Conservation (phyloP, 73 alveolate species). For the Paramecium sonneborni region DNA sequence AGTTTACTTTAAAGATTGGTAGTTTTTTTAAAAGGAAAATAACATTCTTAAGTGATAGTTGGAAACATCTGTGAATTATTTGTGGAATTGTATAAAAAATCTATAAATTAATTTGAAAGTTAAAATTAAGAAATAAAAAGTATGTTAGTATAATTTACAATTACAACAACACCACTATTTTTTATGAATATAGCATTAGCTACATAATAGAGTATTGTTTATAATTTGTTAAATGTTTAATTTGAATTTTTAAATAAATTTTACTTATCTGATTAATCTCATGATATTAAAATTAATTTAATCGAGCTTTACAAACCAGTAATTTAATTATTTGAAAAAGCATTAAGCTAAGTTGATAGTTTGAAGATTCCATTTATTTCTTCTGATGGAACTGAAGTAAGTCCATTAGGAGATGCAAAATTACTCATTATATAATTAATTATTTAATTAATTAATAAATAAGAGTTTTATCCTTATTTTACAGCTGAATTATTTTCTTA, state of each 20-base stretch:
- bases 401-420: not conserved
- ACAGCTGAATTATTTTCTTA: not conserved
- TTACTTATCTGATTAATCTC: not conserved
- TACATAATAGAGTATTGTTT: not conserved
- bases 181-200: not conserved
- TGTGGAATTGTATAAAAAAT: not conserved
- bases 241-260: not conserved
- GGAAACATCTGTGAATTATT: conserved; percentile 4
- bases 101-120: not conserved
- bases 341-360: not conserved
- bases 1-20: not conserved
- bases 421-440: not conserved
- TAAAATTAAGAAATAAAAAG: not conserved
- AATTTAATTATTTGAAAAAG: not conserved
- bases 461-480: not conserved
- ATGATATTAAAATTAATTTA: not conserved
- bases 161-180: not conserved
- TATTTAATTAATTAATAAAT: not conserved
- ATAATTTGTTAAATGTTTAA: not conserved
- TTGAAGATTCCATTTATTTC: not conserved
- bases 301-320: not conserved
- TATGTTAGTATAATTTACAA: not conserved
- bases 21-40: not conserved
- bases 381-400: not conserved
- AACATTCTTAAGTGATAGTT: conserved; percentile 28